Evolutionary conservation across 768 basidiomycete genomes (phyloP).

Genomic region (Leccinellum albellum): DNA sequence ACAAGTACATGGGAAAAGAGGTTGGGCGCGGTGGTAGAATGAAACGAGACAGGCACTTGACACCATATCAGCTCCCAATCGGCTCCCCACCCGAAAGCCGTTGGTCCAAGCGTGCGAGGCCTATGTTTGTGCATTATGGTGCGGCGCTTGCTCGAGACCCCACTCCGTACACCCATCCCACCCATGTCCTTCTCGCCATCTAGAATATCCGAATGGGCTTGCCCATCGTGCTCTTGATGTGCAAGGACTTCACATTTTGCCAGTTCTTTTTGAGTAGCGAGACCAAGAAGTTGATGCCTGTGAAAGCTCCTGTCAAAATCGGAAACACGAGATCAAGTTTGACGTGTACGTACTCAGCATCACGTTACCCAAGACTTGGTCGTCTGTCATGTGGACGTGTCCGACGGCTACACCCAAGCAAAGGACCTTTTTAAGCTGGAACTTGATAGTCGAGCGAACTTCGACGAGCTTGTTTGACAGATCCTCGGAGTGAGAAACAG

Average conservation of each 20-base stretch:
- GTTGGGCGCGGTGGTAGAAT: constrained; percentile 4
- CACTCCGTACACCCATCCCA: constrained; percentile 11
- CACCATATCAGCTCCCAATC: constrained; percentile 86
- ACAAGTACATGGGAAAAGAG: constrained; percentile 22
- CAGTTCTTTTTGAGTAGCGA: constrained; percentile 99
- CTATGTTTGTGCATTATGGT: constrained; percentile 84
- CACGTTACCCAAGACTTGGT: constrained; percentile 94
- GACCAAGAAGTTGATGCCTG: constrained; percentile 99
- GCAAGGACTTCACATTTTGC: constrained; percentile 98
- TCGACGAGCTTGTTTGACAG: constrained; percentile 86
- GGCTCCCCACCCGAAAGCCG: constrained; percentile 63
- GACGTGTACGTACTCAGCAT: constrained; percentile 74
- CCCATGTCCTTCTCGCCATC: constrained; percentile 14
- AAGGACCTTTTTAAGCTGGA: constrained; percentile 99
- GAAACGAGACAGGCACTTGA: constrained; percentile 19
- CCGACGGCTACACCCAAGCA: constrained; percentile 99
- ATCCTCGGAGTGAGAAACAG: constrained; percentile 90
- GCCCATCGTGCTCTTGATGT: constrained; percentile 99
- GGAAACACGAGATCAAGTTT: not conserved
- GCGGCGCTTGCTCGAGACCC: constrained; percentile 21
- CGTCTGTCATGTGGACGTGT: constrained; percentile 95
- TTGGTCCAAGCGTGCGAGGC: constrained; percentile 99
- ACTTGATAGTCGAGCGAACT: constrained; percentile 99
- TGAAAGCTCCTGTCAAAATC: constrained; percentile 6
- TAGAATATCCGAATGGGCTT: constrained; percentile 95